phyloP scores from a whole-genome alignment of 768 basidiomycete genomes.

The Pleurotus ostreatus region DNA sequence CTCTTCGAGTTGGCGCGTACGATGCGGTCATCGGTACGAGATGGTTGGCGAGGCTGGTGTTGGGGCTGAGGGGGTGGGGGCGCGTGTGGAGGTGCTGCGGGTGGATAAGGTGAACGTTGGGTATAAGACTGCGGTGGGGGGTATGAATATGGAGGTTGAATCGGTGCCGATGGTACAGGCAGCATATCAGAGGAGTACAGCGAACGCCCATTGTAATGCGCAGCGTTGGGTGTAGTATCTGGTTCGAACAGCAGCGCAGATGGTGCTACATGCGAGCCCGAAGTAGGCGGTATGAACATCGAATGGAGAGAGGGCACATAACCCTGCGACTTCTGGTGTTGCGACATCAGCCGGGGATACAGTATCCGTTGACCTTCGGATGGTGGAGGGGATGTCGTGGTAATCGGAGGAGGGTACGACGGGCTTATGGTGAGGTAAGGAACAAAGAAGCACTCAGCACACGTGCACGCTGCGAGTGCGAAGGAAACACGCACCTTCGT shows the following conservation, averaged over 20 bases:
- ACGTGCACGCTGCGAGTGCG: not conserved
- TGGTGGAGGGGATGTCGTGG: slow-evolving; percentile 69
- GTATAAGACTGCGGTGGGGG: slow-evolving; percentile 15
- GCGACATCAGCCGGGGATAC: slow-evolving; percentile 75
- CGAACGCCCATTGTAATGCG: not conserved
- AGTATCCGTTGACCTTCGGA: slow-evolving; percentile 41
- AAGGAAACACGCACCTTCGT: slow-evolving; percentile 29
- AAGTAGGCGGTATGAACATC: slow-evolving; percentile 51
- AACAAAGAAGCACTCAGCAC: slow-evolving; percentile 5
- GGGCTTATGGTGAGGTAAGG: slow-evolving; percentile 14
- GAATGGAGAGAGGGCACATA: slow-evolving; percentile 75
- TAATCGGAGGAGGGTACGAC: slow-evolving; percentile 53
- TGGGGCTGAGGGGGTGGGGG: slow-evolving; percentile 17
- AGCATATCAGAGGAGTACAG: slow-evolving; percentile 30
- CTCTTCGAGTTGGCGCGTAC: slow-evolving; percentile 19
- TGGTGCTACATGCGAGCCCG: slow-evolving; percentile 28
- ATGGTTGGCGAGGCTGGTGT: slow-evolving; percentile 13
- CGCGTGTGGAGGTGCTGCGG: slow-evolving; percentile 16
- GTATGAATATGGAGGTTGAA: slow-evolving; percentile 10
- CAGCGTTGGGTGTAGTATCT: slow-evolving; percentile 15
- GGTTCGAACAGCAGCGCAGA: slow-evolving; percentile 44
- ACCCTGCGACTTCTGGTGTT: slow-evolving; percentile 74
- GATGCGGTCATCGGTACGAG: slow-evolving; percentile 16
- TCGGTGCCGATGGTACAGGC: slow-evolving; percentile 27
- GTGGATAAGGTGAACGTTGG: slow-evolving; percentile 11